Evolutionary conservation across 805 yeast species (phyloP).

Genomic region (Saturnispora halmiae): DNA sequence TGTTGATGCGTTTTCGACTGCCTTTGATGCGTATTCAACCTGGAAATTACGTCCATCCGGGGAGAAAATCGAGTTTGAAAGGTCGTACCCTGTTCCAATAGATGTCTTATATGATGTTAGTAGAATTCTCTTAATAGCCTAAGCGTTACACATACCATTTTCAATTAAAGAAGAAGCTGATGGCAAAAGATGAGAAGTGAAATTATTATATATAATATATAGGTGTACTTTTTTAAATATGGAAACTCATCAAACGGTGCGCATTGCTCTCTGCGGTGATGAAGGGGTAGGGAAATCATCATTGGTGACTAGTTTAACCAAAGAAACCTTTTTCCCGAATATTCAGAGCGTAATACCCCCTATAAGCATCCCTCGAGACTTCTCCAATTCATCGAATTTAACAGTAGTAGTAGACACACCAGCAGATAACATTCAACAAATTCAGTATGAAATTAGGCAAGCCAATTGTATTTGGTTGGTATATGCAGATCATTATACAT

Average conservation of each 20-base stretch:
- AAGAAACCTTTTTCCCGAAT: conserved; percentile 70
- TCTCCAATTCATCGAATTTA: conserved; percentile 48
- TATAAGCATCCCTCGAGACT: conserved; percentile 70
- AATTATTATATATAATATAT: no score
- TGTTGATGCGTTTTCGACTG: conserved; percentile 96
- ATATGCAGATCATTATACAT: conserved; percentile 88
- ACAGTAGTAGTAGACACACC: conserved; percentile 78
- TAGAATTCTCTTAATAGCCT: neutral
- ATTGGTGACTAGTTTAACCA: conserved; percentile 68
- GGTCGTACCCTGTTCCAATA: conserved; percentile 98
- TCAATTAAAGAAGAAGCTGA: neutral
- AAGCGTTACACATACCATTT: neutral
- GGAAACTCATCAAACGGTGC: conserved; percentile 38
- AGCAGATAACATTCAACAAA: conserved; percentile 47
- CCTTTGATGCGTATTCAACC: conserved; percentile 95
- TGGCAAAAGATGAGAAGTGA: neutral
- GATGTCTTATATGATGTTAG: conserved; percentile 43
- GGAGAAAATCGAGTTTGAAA: conserved; percentile 90
- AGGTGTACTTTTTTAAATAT: no score
- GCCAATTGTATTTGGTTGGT: conserved; percentile 95
- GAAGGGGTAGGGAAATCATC: conserved; percentile 83
- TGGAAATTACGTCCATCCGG: conserved; percentile 95
- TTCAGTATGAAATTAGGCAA: conserved; percentile 66
- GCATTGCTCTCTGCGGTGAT: conserved; percentile 92
- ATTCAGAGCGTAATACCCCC: conserved; percentile 77